Percentiles rank a stretch among this genome's conserved stretches.
Evolutionary conservation across 1,284 basidiomycete species (phyloP).

Genomic region (Pisolithus thermaeus): DNA sequence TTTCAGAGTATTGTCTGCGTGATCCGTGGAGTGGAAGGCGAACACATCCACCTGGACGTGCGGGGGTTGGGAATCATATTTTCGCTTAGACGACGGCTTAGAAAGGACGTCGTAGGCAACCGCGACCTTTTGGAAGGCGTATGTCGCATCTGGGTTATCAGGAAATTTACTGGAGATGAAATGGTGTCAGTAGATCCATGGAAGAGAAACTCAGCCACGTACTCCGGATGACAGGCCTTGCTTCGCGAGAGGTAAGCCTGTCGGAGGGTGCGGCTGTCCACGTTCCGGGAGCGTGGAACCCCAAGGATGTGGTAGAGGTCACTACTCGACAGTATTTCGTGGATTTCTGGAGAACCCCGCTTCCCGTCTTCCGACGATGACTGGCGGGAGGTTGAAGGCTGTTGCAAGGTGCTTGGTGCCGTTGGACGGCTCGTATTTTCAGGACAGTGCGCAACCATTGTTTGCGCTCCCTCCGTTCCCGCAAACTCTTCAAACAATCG

Average conservation of each 20-base stretch:
- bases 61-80: constrained; percentile 60
- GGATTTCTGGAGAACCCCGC: no score
- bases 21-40: constrained; percentile 40
- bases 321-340: constrained; percentile 26
- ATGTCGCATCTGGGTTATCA: constrained; percentile 66
- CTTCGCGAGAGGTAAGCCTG: constrained; percentile 75
- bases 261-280: constrained; percentile 62
- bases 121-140: constrained; percentile 81
- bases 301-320: constrained; percentile 73
- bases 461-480: no score
- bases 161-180: constrained; percentile 29
- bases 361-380: no score
- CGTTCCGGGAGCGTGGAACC: constrained; percentile 41
- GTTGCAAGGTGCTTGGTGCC: no score
- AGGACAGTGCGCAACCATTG: no score
- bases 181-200: no score
- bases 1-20: constrained; percentile 73
- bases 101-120: constrained; percentile 79
- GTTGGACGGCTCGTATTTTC: no score
- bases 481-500: no score
- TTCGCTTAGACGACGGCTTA: constrained; percentile 59
- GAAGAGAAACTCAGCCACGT: constrained; percentile 38
- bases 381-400: no score
- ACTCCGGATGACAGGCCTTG: constrained; percentile 82
- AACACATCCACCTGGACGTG: constrained; percentile 49